These are phyloP conservation scores for Pythium myriotylum DNA, from an alignment of 352 stramenopile genomes.

Conservation along the genomic window DNA sequence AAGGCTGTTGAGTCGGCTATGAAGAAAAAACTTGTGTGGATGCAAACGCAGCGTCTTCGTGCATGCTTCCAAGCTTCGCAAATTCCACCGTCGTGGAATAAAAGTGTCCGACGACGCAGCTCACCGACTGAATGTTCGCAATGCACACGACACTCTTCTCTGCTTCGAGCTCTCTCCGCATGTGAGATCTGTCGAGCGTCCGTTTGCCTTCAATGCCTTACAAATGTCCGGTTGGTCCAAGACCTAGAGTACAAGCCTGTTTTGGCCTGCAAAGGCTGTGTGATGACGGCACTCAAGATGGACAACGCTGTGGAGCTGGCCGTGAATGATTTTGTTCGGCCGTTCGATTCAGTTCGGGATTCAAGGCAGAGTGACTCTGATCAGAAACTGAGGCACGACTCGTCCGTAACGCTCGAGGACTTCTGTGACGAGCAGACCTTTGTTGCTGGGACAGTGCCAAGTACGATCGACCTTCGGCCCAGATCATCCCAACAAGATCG, in stretches of 20 bases:
- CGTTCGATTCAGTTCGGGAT: slow-evolving; percentile 4
- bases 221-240: slow-evolving; percentile 1
- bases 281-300: not conserved
- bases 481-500: no score
- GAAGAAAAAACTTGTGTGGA: slow-evolving; percentile 32
- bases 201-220: slow-evolving; percentile 7
- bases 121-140: not conserved
- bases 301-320: not conserved
- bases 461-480: no score
- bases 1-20: slow-evolving; percentile 24
- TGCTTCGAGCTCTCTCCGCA: not conserved
- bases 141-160: not conserved
- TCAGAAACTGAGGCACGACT: not conserved
- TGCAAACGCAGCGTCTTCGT: not conserved
- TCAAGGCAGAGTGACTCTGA: not conserved
- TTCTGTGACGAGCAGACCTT: no score
- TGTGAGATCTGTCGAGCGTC: slow-evolving; percentile 12
- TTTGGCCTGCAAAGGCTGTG: slow-evolving; percentile 12
- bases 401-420: not conserved
- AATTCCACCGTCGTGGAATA: not conserved
- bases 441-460: no score
- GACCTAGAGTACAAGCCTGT: not conserved
- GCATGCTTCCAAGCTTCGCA: not conserved
- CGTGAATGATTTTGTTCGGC: slow-evolving; percentile 1
- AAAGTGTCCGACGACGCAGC: not conserved